Base-by-base conservation (phyloP, 495 filamentous ascomycete species). In the Penicillium verhagenii region DNA sequence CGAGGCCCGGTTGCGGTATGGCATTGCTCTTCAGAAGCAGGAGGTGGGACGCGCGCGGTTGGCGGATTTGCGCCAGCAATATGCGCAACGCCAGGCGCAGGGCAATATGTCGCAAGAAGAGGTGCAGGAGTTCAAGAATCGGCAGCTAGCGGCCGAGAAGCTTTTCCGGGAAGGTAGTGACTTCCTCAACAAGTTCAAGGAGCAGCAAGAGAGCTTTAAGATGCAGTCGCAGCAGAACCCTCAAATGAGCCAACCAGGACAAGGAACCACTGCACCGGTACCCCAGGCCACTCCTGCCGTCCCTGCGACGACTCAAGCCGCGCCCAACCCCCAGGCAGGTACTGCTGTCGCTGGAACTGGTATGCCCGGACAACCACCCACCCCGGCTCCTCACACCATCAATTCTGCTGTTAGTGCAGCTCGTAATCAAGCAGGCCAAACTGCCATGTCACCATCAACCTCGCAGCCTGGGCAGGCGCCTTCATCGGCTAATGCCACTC, bases 341-440 rank as follows among this genome's bases (percentile, higher is more conserved):
- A 61, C 56, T 47, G 56, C 63, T 5, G 47, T 67, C 42, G 53
- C 66, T 8, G 44, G 67, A 20, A 60, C 58, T 25, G 48, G 60
- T 14, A 68, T 70, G 56, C 69, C 69, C 6, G 70, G 68, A 26
- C 75, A 74, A 53, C 60, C 68, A 16, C 72, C 71, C 14, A 68
- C 74, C 14, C 75, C 76, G 19, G 75, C 77, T 43, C 70, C 79
- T 2, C 79, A 81, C 54, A 80, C 77, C 1, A 74, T 81, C 29
- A 82, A 75, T 53, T 80, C 79, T 39, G 79, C 79, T 5, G 72
- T 81, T 24, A 79, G 74, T 56, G 78, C 78, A 20, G 79, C 79
- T 14, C 69, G 79, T 21, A 77, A 66, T 23, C 78, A 79, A 55
- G 68, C 75, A 13, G 69, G 71, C 1, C 63, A 70, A 29, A 60